A percentile compares a stretch with the other conserved stretches of the same genome.
Evolutionary conservation across 805 yeast genomes (phyloP).

Genomic region (Ogataea kodamae): DNA sequence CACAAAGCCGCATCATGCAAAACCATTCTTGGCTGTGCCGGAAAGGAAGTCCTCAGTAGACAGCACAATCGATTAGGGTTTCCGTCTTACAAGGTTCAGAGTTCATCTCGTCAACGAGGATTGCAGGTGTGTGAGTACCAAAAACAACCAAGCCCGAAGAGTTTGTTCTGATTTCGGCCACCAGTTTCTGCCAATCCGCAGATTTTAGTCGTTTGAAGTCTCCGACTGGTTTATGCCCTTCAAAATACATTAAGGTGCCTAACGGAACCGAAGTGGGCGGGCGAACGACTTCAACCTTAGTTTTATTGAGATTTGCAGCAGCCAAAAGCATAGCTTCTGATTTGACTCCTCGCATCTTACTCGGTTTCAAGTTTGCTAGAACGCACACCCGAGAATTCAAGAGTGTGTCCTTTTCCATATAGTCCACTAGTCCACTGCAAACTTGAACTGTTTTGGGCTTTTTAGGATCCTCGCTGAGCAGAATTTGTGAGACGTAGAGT

Average conservation of each 20-base stretch:
- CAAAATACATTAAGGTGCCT: conserved; percentile 42
- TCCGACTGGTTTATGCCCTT: conserved; percentile 20
- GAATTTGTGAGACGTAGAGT: conserved; percentile 53
- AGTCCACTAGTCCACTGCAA: conserved; percentile 57
- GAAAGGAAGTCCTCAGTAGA: conserved; percentile 3
- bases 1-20: conserved; percentile 7
- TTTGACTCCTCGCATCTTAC: conserved; percentile 58
- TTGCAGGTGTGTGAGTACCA: conserved; percentile 5
- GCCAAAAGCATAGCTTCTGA: conserved; percentile 69
- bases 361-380: conserved; percentile 54
- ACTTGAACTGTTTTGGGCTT: conserved; percentile 35
- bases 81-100: conserved; percentile 16
- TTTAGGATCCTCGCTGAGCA: conserved; percentile 22
- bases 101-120: conserved; percentile 8
- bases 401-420: conserved; percentile 39
- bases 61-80: conserved; percentile 10
- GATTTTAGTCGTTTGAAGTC: conserved; percentile 31
- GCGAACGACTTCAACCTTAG: conserved; percentile 41
- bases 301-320: conserved; percentile 33
- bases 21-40: conserved; percentile 6
- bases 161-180: conserved; percentile 31
- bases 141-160: conserved; percentile 31
- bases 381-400: conserved; percentile 45
- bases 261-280: conserved; percentile 39
- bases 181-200: conserved; percentile 36